Evolutionary conservation across 768 basidiomycete species (phyloP).

Genomic region (Tricholoma saponaceum): DNA sequence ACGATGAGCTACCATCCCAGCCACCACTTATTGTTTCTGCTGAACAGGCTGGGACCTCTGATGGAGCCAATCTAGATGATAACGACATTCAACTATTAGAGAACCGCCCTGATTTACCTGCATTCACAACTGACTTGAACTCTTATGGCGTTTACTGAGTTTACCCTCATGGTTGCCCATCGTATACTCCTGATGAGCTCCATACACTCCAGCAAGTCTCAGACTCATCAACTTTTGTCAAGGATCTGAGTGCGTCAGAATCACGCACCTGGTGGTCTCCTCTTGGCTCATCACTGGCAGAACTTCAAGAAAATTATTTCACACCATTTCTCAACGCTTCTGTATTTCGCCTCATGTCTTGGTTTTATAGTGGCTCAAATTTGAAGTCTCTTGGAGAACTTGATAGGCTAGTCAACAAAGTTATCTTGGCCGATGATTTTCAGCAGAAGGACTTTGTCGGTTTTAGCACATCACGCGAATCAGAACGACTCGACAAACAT

Average conservation of each 20-base stretch:
- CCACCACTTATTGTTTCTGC: not conserved
- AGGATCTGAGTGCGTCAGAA: not conserved
- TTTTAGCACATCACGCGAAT: conserved; percentile 16
- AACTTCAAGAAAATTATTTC: conserved; percentile 17
- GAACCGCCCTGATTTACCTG: not conserved
- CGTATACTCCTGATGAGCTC: conserved; percentile 6
- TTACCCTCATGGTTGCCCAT: not conserved
- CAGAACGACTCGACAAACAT: conserved; percentile 14
- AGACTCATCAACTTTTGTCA: not conserved
- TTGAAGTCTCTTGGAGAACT: conserved; percentile 23
- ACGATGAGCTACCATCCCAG: not conserved
- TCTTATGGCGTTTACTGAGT: conserved; percentile 3
- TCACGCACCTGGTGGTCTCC: not conserved
- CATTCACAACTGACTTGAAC: not conserved
- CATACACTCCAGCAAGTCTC: too few species aligned
- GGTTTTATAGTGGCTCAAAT: conserved; percentile 23
- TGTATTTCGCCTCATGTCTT: conserved; percentile 19
- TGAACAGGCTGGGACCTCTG: not conserved
- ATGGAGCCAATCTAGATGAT: not conserved
- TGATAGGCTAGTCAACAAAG: conserved; percentile 20
- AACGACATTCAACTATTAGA: not conserved
- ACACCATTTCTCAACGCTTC: conserved; percentile 17
- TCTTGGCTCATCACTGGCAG: not conserved
- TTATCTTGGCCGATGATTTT: conserved; percentile 17
- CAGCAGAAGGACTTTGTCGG: conserved; percentile 12